Base-by-base conservation (phyloP, 2,329 filamentous ascomycete genomes). In the Paraphoma chrysanthemicola region DNA sequence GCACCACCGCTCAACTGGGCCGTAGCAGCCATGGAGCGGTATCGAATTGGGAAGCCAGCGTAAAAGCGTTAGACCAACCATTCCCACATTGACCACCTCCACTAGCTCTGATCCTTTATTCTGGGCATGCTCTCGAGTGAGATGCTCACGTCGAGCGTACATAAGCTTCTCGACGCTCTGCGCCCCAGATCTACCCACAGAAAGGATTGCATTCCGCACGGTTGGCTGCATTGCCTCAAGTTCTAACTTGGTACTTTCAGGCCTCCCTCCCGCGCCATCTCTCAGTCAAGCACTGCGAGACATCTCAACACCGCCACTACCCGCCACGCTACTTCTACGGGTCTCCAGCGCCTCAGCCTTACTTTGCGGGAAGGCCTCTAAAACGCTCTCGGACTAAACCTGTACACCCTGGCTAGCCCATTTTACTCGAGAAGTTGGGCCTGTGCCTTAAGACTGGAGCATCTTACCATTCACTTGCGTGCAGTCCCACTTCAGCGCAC, bases 271-370 rank as follows among this genome's bases (percentile, higher is more conserved):
- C 59, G 60, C 67, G 53, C 69, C 66, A 70, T 71, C 74, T 64
- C 57, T 59, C 58, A 61, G 52, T 63, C 63, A 67, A 54, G 56
- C 52, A 69, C 63, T 70, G 69, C 72, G 62, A 75, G 65, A 75
- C 69, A 72, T 66, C 41, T 54, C 60, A 63, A 72, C 72, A 72
- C 70, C 72, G 71, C 72, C 72, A 74, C 73, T 63, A 62, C 60
- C 66, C 69, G 69, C 73, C 70, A 75, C 72, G 60, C 62, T 58
- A 63, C 59, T 64, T 60, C 62, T 62, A 71, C 67, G 53, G 54
- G 51, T 62, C 60, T 60, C 60, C 56, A 61, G 65, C 56, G 50
- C 63, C 64, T 71, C 72, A 75, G 73, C 72, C 73, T 76, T 75
- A 73, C 67, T 70, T 58, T 67, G 64, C 68, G 69, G 69, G 67